These are phyloP conservation scores for Melanogaster broomeanus DNA, from an alignment of 768 basidiomycete species.

Conservation along the genomic window DNA sequence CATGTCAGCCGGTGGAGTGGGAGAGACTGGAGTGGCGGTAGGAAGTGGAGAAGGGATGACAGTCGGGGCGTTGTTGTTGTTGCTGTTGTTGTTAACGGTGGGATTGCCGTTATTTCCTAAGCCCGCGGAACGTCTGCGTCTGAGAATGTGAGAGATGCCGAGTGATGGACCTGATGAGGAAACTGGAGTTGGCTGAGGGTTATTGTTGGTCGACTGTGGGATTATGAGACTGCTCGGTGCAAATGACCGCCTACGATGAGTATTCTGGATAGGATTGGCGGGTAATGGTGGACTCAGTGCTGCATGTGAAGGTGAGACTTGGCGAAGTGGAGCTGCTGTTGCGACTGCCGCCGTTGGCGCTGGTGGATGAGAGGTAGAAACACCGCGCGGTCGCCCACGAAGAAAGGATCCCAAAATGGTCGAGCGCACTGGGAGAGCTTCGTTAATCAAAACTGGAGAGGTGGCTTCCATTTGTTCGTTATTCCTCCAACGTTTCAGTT, in stretches of 20 bases:
- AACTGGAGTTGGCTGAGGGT: slow-evolving; percentile 22
- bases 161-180: slow-evolving; percentile 30
- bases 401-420: slow-evolving; percentile 76
- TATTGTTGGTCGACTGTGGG: slow-evolving; percentile 33
- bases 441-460: slow-evolving; percentile 14
- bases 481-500: background rate
- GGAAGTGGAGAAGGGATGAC: slow-evolving; percentile 21
- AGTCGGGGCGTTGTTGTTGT: slow-evolving; percentile 4
- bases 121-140: slow-evolving; percentile 66
- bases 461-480: slow-evolving; percentile 11
- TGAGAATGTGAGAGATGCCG: slow-evolving; percentile 63
- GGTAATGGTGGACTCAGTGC: slow-evolving; percentile 39
- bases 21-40: slow-evolving; percentile 1
- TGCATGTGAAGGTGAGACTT: slow-evolving; percentile 48
- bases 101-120: slow-evolving; percentile 39
- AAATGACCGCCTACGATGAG: slow-evolving; percentile 42
- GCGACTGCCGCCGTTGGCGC: slow-evolving; percentile 32
- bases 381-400: slow-evolving; percentile 67
- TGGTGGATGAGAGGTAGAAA: slow-evolving; percentile 55
- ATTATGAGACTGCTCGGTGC: slow-evolving; percentile 37
- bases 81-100: background rate
- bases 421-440: slow-evolving; percentile 41
- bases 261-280: slow-evolving; percentile 24
- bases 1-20: slow-evolving; percentile 17
- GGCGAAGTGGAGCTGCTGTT: slow-evolving; percentile 37